Percentiles rank a stretch among this genome's conserved stretches.
Evolutionary conservation across 495 filamentous ascomycete genomes (phyloP).

Genomic region (Penicillium roqueforti): DNA sequence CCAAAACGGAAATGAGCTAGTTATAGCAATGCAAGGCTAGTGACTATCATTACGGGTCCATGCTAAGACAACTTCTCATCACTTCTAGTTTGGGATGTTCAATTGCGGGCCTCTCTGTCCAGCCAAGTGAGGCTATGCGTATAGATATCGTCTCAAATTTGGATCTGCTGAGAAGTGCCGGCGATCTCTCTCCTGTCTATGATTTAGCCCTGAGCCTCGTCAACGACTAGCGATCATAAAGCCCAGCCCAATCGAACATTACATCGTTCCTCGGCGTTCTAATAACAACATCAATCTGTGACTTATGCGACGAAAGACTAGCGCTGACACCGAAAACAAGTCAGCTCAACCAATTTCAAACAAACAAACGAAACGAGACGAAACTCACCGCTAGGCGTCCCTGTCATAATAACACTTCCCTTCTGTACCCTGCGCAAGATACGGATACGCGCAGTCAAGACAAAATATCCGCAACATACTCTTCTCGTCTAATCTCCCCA

Average conservation of each 20-base stretch:
- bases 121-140: not conserved
- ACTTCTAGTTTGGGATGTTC: not conserved
- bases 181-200: not conserved
- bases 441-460: constrained; percentile 64
- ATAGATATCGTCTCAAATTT: not conserved
- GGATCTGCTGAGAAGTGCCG: not conserved
- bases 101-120: not conserved
- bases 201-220: not conserved
- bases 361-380: not conserved
- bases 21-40: not conserved
- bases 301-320: constrained; percentile 32
- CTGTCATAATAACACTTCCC: constrained; percentile 75
- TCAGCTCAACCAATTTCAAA: not conserved
- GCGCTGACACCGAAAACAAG: constrained; percentile 25
- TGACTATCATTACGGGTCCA: constrained; percentile 4
- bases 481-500: constrained; percentile 60
- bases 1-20: not conserved
- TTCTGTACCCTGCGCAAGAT: constrained; percentile 66
- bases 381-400: constrained; percentile 48
- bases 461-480: constrained; percentile 62
- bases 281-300: constrained; percentile 37
- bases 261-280: constrained; percentile 35
- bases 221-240: not conserved
- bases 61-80: constrained; percentile 6
- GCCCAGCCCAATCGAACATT: constrained; percentile 13